Conservation (phyloP, 2,329 filamentous ascomycete species). For the Xenoacremonium recifei region DNA sequence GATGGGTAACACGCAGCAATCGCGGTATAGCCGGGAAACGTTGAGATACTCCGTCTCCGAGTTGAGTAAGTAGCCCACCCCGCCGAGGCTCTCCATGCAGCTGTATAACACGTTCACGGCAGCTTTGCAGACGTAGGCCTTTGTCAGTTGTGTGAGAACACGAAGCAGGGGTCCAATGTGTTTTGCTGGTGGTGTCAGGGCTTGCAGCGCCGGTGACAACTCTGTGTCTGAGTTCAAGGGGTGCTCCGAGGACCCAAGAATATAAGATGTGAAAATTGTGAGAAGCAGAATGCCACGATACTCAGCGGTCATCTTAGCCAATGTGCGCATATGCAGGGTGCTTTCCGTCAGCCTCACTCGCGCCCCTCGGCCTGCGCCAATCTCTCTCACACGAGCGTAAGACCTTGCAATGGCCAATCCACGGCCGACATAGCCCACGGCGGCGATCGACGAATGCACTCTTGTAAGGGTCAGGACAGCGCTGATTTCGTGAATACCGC, state of each 20-base stretch:
- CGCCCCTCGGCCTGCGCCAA: slow-evolving; percentile 42
- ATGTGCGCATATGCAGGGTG: slow-evolving; percentile 55
- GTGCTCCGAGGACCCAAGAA: slow-evolving; percentile 56
- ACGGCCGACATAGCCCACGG: slow-evolving; percentile 53
- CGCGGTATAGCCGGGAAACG: slow-evolving; percentile 63
- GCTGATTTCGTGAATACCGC: slow-evolving; percentile 66
- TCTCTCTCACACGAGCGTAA: slow-evolving; percentile 56
- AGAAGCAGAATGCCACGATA: slow-evolving; percentile 59
- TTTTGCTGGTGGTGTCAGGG: slow-evolving; percentile 32
- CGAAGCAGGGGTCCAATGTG: slow-evolving; percentile 48
- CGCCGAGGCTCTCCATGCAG: slow-evolving; percentile 64
- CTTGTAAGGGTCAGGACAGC: slow-evolving; percentile 67
- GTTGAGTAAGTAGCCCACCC: slow-evolving; percentile 66
- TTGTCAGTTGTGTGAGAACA: slow-evolving; percentile 58
- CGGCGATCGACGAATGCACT: slow-evolving; percentile 54
- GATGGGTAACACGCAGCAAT: slow-evolving; percentile 62
- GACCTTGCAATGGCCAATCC: slow-evolving; percentile 57
- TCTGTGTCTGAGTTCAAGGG: slow-evolving; percentile 13
- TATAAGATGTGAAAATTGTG: slow-evolving; percentile 49
- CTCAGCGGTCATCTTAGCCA: slow-evolving; percentile 54
- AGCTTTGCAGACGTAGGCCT: slow-evolving; percentile 55
- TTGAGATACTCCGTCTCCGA: slow-evolving; percentile 64
- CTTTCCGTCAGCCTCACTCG: slow-evolving; percentile 50
- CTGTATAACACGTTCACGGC: slow-evolving; percentile 50
- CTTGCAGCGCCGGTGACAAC: slow-evolving; percentile 19